Evolutionary conservation across 257 asterid species (phyloP), one percentile per base, ranked within the genome.

Genomic region (Eustoma russellianum): DNA sequence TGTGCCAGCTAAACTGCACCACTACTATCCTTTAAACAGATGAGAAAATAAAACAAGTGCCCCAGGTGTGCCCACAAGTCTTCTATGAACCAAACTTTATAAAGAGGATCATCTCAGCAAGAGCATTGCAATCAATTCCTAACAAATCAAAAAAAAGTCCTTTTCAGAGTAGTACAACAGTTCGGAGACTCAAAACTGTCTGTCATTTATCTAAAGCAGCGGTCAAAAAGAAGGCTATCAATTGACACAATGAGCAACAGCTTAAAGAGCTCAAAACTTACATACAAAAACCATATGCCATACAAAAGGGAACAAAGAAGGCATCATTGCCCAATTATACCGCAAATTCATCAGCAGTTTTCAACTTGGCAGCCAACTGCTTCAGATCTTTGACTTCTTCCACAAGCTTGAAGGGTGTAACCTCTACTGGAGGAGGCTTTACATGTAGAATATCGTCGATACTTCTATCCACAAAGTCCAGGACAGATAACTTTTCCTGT

Each of bases 361-460:
- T 81, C 62, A 92, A 78, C 71, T 83, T 92, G 59, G 66, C 53
- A 49, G 94, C 95, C 48, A 92, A 65, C 74, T 69, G 84, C 81
- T 83, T 92, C 79, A 92, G 68, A 63, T 83, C 99, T 72, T 92
- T 92, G 57, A 92, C 88, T 3, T 88, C 95, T 68, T 80, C 81
- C 59, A 92, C 97, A 60, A 74, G 50, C 52, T 57, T 79, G 62
- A 92, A 88, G 51, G 95, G 97, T 38, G 97, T 92, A 62, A 33
- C 66, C 62, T 77, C 93, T 14, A 88, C 30, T 17, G 94, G 81
- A 69, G 74, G 83, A 72, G 97, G 94, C 65, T 83, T 70, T 13
- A 53, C 59, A 49, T 94, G 95, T 57, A 67, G 87, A 18, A 61
- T 45, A 41, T 19, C 18, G 53, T 71, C 64, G 16, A 65, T 73